Percentiles rank a stretch among this genome's conserved stretches.
These are phyloP conservation scores for Athelia psychrophila DNA, from an alignment of 1,284 basidiomycete genomes.

Conservation along the genomic window DNA sequence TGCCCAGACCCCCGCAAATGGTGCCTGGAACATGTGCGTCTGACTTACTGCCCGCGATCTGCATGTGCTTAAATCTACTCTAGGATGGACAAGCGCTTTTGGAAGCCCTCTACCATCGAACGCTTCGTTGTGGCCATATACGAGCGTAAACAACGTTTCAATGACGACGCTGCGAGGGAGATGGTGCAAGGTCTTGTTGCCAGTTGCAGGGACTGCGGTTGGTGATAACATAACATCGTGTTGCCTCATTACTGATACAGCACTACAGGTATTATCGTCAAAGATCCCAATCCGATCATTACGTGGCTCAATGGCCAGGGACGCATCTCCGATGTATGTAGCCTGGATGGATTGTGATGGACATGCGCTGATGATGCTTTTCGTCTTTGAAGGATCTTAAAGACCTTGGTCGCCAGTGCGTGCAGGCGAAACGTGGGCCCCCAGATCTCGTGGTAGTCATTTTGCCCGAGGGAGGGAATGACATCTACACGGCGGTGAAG, in stretches of 20 bases:
- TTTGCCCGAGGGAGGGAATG: constrained; percentile 70
- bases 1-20: constrained; percentile 52
- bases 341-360: neutral
- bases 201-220: constrained; percentile 54
- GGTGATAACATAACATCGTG: constrained; percentile 19
- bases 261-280: constrained; percentile 48
- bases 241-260: neutral
- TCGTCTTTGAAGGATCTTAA: constrained; percentile 40
- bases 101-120: constrained; percentile 42
- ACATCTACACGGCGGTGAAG: constrained; percentile 73
- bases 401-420: constrained; percentile 41
- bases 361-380: neutral
- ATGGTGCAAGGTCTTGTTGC: constrained; percentile 47
- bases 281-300: constrained; percentile 38
- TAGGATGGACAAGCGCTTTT: constrained; percentile 69
- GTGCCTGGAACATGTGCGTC: constrained; percentile 67
- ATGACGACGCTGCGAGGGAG: constrained; percentile 36
- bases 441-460: constrained; percentile 65
- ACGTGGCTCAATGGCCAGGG: constrained; percentile 54
- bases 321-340: constrained; percentile 42
- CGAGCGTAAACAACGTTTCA: constrained; percentile 55
- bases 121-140: constrained; percentile 66
- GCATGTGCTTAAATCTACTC: constrained; percentile 8
- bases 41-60: neutral
- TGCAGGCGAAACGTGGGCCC: constrained; percentile 30